Base-by-base conservation (phyloP, 2,329 filamentous ascomycete species). In the Diplocarpon rosae region DNA sequence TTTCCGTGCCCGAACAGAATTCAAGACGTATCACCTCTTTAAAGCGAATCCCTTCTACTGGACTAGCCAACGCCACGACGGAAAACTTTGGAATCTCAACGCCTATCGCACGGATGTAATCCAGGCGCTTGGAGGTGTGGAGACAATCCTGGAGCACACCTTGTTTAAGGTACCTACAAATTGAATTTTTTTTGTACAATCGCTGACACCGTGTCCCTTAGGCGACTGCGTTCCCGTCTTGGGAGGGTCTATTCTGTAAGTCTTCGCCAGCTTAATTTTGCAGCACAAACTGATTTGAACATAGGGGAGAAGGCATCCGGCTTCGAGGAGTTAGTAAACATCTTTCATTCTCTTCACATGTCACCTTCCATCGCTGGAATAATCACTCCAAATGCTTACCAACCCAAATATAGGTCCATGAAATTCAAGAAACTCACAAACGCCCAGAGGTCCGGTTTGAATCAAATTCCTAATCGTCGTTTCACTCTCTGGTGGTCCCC, bases 371-470 rank as follows among this genome's bases (percentile, higher is more conserved):
- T 24, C 20, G 20, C 20, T 24, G 20, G 20, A 24, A 24, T 7
- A 24, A 4, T 24, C 20, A 24, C 7, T 24, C 20, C 3, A 24
- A 24, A 24, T 24, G 20, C 20, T 24, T 24, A 24, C 20, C 7
- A 24, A 24, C 3, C 20, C 20, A 24, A 24, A 4, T 7, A 4
- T 24, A 37, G 35, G 29, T 45, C 43, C 0, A 96, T 98, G 92
- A 95, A 96, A 54, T 98, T 95, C 73, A 98, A 98, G 68, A 98
- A 98, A 65, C 70, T 98, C 48, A 98, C 92, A 0, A 98, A 98
- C 58, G 92, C 92, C 1, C 92, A 98, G 64, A 76, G 92, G 56
- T 94, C 86, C 15, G 92, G 92, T 87, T 66, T 98, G 27, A 96
- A 95, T 62, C 92, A 98, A 61, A 98, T 98, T 62, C 92, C 92